Evolutionary conservation across 495 filamentous ascomycete species (phyloP), one percentile per base, ranked within the genome.

Genomic region (Daldinia loculata): DNA sequence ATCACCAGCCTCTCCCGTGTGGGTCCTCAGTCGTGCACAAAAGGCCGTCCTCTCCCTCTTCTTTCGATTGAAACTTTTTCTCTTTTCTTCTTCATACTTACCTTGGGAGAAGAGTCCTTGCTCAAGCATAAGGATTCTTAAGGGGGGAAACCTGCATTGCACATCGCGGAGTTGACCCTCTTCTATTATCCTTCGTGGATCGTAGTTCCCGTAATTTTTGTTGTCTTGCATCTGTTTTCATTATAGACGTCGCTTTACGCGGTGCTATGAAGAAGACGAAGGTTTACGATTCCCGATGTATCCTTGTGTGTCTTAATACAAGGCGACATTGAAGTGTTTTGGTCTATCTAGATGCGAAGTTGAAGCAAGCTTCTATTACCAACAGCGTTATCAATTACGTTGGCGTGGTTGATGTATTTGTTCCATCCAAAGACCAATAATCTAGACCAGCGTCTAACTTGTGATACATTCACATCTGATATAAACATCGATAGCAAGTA

Each of bases 151-250:
- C 88, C 88, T 91, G 86, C 89, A 92, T 91, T 89, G 88, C 89
- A 91, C 89, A 91, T 72, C 88, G 89, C 83, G 89, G 89, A 80
- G 87, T 82, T 87, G 80, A 85, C 83, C 81, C 84, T 79, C 78
- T 84, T 87, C 86, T 84, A 89, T 84, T 85, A 85, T 86, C 84
- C 81, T 90, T 87, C 87, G 88, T 67, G 89, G 86, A 85, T 86
- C 87, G 84, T 88, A 83, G 84, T 82, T 84, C 84, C 86, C 85
- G 87, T 75, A 90, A 90, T 89, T 88, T 90, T 90, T 89, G 87
- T 82, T 89, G 83, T 84, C 75, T 56, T 19, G 12, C 66, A 70
- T 76, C 67, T 22, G 73, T 80, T 76, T 78, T 79, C 79, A 61
- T 77, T 50, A 29, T 70, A 59, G 48, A 36, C 63, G 36, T 66